These are phyloP conservation scores for Colletotrichum lini DNA, from an alignment of 2,329 filamentous ascomycete species.

Conservation along the genomic window DNA sequence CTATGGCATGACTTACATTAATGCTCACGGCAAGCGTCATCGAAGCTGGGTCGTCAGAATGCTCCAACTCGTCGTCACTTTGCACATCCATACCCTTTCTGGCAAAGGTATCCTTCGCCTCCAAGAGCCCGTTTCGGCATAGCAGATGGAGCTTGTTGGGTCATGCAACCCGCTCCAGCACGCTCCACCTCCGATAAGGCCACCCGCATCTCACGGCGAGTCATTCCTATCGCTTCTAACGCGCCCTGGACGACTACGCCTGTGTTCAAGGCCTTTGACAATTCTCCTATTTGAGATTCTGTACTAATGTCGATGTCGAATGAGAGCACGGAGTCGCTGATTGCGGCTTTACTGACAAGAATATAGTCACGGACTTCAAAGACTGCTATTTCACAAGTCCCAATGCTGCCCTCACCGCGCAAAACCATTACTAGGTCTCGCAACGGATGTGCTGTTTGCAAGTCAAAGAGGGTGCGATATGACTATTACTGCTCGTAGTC, in stretches of 20 bases:
- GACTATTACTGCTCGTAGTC: background rate
- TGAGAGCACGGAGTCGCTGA: background rate
- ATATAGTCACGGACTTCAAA: no score
- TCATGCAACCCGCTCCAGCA: conserved; percentile 1
- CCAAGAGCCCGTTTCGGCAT: background rate
- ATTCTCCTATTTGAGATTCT: background rate
- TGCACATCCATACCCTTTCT: conserved; percentile 17
- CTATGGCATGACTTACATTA: background rate
- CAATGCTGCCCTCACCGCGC: background rate
- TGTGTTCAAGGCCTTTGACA: background rate
- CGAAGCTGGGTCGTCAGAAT: background rate
- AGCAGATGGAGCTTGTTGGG: background rate
- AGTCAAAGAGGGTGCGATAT: conserved; percentile 21
- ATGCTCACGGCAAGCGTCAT: background rate
- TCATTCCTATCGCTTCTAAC: conserved; percentile 1
- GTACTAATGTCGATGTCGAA: background rate
- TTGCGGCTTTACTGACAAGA: background rate
- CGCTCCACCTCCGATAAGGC: conserved; percentile 12
- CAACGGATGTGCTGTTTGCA: conserved; percentile 33
- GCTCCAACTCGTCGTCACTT: background rate
- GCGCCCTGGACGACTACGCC: background rate
- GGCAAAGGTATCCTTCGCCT: conserved; percentile 22
- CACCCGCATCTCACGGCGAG: conserved; percentile 17
- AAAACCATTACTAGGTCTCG: conserved; percentile 27
- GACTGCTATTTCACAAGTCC: no score